Conservation (phyloP, 2,329 filamentous ascomycete genomes). For the Lachnellula subtilissima region DNA sequence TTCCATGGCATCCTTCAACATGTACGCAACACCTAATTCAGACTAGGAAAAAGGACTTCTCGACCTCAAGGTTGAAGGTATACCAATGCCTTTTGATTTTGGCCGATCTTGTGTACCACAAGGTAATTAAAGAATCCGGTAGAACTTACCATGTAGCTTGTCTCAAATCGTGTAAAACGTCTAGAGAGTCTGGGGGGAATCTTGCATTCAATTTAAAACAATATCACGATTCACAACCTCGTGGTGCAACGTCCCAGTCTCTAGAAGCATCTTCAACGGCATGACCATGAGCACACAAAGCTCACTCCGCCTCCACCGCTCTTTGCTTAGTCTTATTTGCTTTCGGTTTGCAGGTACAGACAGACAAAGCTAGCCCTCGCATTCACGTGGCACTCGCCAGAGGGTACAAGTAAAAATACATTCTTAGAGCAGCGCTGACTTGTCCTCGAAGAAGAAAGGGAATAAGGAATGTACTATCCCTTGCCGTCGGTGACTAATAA, state of each 20-base stretch:
- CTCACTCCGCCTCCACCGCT: background rate
- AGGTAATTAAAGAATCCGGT: background rate
- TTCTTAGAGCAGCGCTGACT: background rate
- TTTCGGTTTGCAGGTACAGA: background rate
- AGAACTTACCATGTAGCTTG: background rate
- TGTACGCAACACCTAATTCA: too few relatives aligned
- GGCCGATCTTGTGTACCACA: background rate
- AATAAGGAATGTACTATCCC: background rate
- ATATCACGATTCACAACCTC: too few relatives aligned
- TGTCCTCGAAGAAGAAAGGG: background rate
- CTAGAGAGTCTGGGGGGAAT: background rate
- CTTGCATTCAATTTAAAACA: background rate
- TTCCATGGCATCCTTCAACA: too few relatives aligned
- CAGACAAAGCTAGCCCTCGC: too few relatives aligned
- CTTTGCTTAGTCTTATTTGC: background rate
- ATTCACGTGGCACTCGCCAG: background rate
- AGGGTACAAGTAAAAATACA: background rate
- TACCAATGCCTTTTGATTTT: too few relatives aligned
- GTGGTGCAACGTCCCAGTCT: background rate
- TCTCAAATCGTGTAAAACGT: background rate
- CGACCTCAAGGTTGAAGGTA: too few relatives aligned
- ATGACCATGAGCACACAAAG: background rate
- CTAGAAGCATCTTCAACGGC: background rate
- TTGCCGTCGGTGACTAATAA: background rate
- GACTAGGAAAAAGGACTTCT: too few relatives aligned